A percentile compares a stretch with the other conserved stretches of the same genome.
Evolutionary conservation across 2,329 filamentous ascomycete genomes (phyloP).

Genomic region (Xylariales sp.): DNA sequence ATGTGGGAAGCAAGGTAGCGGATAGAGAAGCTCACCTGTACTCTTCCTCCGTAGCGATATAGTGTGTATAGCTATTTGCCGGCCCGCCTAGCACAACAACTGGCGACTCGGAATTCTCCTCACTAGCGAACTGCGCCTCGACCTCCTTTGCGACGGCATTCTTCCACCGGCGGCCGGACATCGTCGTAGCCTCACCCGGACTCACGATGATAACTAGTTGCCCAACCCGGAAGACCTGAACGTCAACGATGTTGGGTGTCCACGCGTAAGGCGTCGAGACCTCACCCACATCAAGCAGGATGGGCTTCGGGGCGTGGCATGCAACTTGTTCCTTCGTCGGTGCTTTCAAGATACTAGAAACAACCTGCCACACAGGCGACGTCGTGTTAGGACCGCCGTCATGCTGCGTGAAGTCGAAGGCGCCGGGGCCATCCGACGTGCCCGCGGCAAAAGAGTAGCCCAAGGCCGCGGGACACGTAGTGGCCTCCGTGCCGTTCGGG

Average conservation of each 20-base stretch:
- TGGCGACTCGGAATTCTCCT: conserved; percentile 59
- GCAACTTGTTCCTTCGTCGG: conserved; percentile 76
- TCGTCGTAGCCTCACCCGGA: conserved; percentile 90
- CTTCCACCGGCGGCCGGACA: conserved; percentile 91
- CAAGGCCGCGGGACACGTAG: conserved; percentile 86
- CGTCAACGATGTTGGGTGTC: conserved; percentile 91
- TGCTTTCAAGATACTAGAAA: conserved; percentile 76
- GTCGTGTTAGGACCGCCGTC: conserved; percentile 74
- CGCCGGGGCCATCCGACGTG: conserved; percentile 90
- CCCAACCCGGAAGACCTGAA: conserved; percentile 86
- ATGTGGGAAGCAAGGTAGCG: neutral
- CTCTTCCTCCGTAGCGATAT: conserved; percentile 83
- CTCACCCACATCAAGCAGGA: conserved; percentile 89
- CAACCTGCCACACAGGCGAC: conserved; percentile 80
- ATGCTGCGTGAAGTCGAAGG: conserved; percentile 94
- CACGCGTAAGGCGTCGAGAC: conserved; percentile 83
- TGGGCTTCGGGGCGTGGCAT: conserved; percentile 85
- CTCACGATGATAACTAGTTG: conserved; percentile 86
- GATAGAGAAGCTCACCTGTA: conserved; percentile 60
- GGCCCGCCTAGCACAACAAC: conserved; percentile 89
- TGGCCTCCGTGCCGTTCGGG: conserved; percentile 75
- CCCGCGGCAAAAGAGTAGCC: conserved; percentile 95
- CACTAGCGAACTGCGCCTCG: conserved; percentile 57
- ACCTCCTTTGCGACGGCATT: conserved; percentile 71
- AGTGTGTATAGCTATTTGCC: conserved; percentile 90